phyloP scores from a whole-genome alignment of 768 basidiomycete genomes.

The Tylopilus plumbeoviolaceoides region DNA sequence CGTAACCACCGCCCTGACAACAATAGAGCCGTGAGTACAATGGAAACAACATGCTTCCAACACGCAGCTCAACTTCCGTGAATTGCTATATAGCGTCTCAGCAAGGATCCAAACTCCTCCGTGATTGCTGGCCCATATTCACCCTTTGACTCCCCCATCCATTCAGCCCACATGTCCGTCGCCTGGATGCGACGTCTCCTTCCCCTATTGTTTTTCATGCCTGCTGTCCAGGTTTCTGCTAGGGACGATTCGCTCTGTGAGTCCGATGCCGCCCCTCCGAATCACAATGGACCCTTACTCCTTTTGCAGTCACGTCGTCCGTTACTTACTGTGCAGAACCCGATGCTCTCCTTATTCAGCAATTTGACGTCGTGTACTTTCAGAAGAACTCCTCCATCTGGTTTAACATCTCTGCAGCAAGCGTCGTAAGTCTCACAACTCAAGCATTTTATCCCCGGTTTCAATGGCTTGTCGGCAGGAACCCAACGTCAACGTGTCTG shows the following conservation, averaged over 20 bases:
- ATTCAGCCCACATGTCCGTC: conserved; percentile 52
- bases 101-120: conserved; percentile 8
- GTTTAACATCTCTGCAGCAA: conserved; percentile 85
- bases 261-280: conserved; percentile 26
- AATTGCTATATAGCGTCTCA: conserved; percentile 21
- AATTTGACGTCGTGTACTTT: conserved; percentile 72
- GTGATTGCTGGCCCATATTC: conserved; percentile 30
- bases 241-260: conserved; percentile 58
- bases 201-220: conserved; percentile 39
- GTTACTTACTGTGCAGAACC: conserved; percentile 85
- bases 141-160: conserved; percentile 9
- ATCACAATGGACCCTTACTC: conserved; percentile 2
- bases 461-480: conserved; percentile 40
- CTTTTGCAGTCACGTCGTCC: conserved; percentile 68
- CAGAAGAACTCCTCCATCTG: conserved; percentile 66
- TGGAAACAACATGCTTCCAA: conserved; percentile 27
- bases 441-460: background rate
- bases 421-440: conserved; percentile 57
- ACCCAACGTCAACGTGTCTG: conserved; percentile 74
- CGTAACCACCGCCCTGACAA: conserved; percentile 27
- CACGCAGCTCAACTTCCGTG: conserved; percentile 20
- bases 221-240: conserved; percentile 40
- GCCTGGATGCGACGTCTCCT: conserved; percentile 69
- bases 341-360: conserved; percentile 72
- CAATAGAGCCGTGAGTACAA: conserved; percentile 32